These are phyloP conservation scores for Ascochyta pisi DNA, from an alignment of 2,329 filamentous ascomycete species.

Conservation along the genomic window DNA sequence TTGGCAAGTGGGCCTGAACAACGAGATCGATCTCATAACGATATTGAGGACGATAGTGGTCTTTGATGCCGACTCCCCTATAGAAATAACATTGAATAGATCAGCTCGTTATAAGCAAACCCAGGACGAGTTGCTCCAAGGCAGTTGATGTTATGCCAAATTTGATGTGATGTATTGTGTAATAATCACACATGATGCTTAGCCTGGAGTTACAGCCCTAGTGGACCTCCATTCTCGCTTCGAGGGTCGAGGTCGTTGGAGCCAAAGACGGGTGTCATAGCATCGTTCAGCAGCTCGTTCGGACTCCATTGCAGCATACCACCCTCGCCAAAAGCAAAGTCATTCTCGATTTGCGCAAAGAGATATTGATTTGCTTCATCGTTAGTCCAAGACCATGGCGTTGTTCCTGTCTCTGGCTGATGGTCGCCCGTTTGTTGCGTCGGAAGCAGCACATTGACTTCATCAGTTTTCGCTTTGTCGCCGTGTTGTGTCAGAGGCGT, in stretches of 20 bases:
- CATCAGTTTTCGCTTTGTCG: conserved; percentile 2
- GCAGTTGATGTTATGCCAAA: no score
- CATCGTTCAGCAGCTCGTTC: conserved; percentile 21
- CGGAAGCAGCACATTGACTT: conserved; percentile 13
- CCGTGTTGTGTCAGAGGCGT: background rate
- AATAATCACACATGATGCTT: background rate
- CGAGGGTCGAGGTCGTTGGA: conserved; percentile 16
- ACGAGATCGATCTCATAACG: no score
- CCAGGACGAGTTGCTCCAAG: no score
- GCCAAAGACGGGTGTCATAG: conserved; percentile 22
- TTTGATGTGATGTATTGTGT: background rate
- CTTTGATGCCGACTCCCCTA: background rate
- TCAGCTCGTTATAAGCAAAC: background rate
- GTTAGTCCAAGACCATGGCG: conserved; percentile 38
- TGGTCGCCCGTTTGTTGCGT: conserved; percentile 9
- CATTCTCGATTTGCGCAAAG: conserved; percentile 42
- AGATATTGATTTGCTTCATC: conserved; percentile 42
- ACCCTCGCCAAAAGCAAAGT: conserved; percentile 40
- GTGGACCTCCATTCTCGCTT: background rate
- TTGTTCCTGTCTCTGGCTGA: conserved; percentile 17
- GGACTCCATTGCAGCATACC: conserved; percentile 33
- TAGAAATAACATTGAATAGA: background rate
- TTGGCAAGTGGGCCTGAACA: conserved; percentile 74
- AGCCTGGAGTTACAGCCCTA: background rate
- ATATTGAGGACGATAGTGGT: background rate